Evolutionary conservation across 2,329 filamentous ascomycete species (phyloP).

Genomic region (Aspergillus melleus): DNA sequence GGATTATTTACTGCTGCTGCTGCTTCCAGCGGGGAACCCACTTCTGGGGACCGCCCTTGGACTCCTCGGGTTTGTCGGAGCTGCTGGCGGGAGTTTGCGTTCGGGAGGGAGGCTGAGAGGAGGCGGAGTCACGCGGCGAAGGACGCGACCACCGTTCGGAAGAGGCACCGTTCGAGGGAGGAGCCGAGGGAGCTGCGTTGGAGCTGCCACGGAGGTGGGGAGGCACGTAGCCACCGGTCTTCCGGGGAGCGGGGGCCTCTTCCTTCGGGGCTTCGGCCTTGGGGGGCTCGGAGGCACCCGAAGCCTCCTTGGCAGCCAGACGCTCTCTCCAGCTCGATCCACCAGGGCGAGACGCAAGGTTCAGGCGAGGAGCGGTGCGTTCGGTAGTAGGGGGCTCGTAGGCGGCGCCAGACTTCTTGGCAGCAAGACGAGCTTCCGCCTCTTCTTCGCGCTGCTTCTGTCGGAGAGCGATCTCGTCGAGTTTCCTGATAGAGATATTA

Average conservation of each 20-base stretch:
- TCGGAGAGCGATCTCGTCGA: slow-evolving; percentile 61
- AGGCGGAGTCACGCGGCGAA: slow-evolving; percentile 32
- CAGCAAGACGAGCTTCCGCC: slow-evolving; percentile 72
- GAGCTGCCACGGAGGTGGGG: slow-evolving; percentile 41
- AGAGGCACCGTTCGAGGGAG: slow-evolving; percentile 30
- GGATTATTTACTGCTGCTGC: slow-evolving; percentile 32
- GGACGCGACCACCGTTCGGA: slow-evolving; percentile 34
- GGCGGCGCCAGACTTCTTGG: slow-evolving; percentile 55
- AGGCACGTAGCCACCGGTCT: slow-evolving; percentile 39
- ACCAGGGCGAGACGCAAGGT: slow-evolving; percentile 52
- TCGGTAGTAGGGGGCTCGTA: slow-evolving; percentile 50
- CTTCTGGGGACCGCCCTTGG: slow-evolving; percentile 28
- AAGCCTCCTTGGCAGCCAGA: slow-evolving; percentile 51
- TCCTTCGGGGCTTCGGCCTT: slow-evolving; percentile 23
- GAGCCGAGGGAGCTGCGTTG: slow-evolving; percentile 27
- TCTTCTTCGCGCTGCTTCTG: slow-evolving; percentile 87
- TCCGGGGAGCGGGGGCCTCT: slow-evolving; percentile 27
- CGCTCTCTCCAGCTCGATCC: slow-evolving; percentile 61
- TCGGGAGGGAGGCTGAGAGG: slow-evolving; percentile 25
- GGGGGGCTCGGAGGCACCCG: slow-evolving; percentile 24
- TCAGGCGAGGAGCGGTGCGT: slow-evolving; percentile 55
- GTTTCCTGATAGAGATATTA: slow-evolving; percentile 41
- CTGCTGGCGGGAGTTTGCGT: slow-evolving; percentile 20
- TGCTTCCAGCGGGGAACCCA: slow-evolving; percentile 43
- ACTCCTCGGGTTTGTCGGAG: slow-evolving; percentile 29